Percentiles rank a stretch among this genome's conserved stretches.
These are phyloP conservation scores for Erodium moschatum DNA, from an alignment of 441 rosid species.

Conservation along the genomic window DNA sequence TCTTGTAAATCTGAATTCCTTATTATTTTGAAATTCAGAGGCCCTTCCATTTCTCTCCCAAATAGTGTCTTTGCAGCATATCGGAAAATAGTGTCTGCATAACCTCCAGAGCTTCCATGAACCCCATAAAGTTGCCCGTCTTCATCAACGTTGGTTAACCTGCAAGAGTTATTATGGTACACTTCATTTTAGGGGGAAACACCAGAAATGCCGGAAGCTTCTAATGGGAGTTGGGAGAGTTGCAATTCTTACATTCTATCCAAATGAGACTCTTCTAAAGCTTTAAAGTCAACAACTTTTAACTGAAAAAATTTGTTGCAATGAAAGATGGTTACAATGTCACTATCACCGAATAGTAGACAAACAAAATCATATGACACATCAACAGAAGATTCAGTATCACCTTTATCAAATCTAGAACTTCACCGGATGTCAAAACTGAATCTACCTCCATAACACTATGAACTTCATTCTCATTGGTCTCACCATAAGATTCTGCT, in stretches of 20 bases:
- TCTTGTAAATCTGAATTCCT: slow-evolving; percentile 81
- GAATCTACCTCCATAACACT: slow-evolving; percentile 71
- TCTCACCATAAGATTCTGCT: slow-evolving; percentile 34
- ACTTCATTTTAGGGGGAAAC: slow-evolving; percentile 5
- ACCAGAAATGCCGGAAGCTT: background rate
- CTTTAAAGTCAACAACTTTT: slow-evolving; percentile 52
- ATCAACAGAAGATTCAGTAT: no score
- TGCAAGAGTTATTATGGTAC: slow-evolving; percentile 24
- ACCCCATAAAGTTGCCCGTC: slow-evolving; percentile 79
- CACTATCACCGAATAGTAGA: no score
- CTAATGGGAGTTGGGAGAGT: background rate
- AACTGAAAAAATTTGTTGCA: slow-evolving; percentile 44
- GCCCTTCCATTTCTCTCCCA: slow-evolving; percentile 54
- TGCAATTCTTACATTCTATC: slow-evolving; percentile 55
- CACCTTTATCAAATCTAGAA: slow-evolving; percentile 75
- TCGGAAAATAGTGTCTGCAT: slow-evolving; percentile 69
- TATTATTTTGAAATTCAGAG: slow-evolving; percentile 53
- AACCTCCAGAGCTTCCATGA: slow-evolving; percentile 82
- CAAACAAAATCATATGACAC: no score
- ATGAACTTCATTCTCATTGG: background rate
- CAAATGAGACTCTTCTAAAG: slow-evolving; percentile 60
- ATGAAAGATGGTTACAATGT: no score
- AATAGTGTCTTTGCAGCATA: slow-evolving; percentile 55
- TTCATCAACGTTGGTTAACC: slow-evolving; percentile 65
- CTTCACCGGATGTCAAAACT: slow-evolving; percentile 85